A percentile compares a stretch with the other conserved stretches of the same genome.
phyloP scores from a whole-genome alignment of 768 basidiomycete genomes.

The Termitomyces sp. region DNA sequence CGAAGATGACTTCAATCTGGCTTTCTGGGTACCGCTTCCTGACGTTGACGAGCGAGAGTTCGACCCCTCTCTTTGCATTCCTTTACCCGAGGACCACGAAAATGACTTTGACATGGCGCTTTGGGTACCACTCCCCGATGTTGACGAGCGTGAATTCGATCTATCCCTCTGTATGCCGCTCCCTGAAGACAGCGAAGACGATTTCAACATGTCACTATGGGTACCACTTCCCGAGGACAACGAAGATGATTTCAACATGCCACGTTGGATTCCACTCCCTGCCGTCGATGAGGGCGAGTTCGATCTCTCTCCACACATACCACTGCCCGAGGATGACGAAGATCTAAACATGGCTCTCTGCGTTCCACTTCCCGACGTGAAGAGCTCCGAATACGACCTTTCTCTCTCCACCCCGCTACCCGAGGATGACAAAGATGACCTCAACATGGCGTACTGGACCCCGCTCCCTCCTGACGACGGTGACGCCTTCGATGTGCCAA shows the following conservation, averaged over 20 bases:
- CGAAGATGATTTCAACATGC: not conserved
- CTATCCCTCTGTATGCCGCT: not conserved
- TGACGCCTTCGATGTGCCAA: not conserved
- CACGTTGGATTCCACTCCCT: not conserved
- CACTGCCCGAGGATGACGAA: not conserved
- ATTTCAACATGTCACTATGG: not conserved
- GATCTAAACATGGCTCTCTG: not conserved
- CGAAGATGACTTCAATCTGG: not conserved
- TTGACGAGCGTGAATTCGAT: not conserved
- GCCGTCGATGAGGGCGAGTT: not conserved
- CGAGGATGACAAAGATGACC: not conserved
- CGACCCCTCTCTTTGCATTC: not conserved
- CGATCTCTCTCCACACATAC: not conserved
- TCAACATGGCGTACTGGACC: not conserved
- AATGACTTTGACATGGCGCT: not conserved
- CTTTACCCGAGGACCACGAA: not conserved
- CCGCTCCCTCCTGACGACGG: not conserved
- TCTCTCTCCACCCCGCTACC: not conserved
- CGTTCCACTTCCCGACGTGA: not conserved
- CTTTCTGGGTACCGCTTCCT: not conserved
- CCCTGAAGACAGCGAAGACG: not conserved
- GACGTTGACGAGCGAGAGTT: not conserved
- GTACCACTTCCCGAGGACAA: not conserved
- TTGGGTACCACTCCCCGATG: not conserved
- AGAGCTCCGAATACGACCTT: not conserved